Evolutionary conservation across 805 yeast genomes (phyloP).

Genomic region (Sugiyamaella americana): DNA sequence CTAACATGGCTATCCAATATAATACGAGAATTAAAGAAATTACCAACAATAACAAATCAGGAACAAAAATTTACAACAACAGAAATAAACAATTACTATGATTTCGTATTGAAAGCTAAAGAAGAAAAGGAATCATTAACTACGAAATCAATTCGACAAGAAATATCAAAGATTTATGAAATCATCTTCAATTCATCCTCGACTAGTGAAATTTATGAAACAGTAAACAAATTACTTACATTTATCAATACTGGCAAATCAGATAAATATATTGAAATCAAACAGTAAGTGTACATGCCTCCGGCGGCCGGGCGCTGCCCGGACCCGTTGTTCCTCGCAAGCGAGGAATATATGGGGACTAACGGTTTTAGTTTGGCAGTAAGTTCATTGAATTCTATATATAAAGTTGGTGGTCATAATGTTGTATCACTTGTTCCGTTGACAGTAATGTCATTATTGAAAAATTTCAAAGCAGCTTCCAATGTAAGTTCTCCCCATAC

Average conservation of each 20-base stretch:
- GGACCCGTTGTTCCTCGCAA: neutral
- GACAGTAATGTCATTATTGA: constrained; percentile 25
- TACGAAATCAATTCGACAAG: constrained; percentile 16
- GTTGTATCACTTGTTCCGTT: constrained; percentile 31
- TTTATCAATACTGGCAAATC: constrained; percentile 23
- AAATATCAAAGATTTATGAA: constrained; percentile 14
- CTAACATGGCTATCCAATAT: constrained; percentile 17
- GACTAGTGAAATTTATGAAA: constrained; percentile 23
- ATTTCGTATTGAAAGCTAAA: constrained; percentile 14
- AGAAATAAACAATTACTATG: constrained; percentile 11
- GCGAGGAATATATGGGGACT: neutral
- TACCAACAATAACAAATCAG: constrained; percentile 6
- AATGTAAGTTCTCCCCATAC: constrained; percentile 19
- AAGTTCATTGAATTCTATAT: constrained; percentile 24
- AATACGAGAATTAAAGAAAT: constrained; percentile 2
- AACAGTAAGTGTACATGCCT: constrained; percentile 22
- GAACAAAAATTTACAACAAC: constrained; percentile 15
- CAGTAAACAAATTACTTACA: constrained; percentile 22
- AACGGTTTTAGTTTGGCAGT: constrained; percentile 18
- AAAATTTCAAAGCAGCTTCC: constrained; percentile 23
- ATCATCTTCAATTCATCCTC: constrained; percentile 7
- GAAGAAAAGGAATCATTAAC: constrained; percentile 8
- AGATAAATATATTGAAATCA: constrained; percentile 26
- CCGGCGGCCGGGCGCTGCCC: neutral
- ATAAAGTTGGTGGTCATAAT: constrained; percentile 25